phyloP scores from a whole-genome alignment of 1,284 basidiomycete species.

The Taiwanofungus camphoratus region DNA sequence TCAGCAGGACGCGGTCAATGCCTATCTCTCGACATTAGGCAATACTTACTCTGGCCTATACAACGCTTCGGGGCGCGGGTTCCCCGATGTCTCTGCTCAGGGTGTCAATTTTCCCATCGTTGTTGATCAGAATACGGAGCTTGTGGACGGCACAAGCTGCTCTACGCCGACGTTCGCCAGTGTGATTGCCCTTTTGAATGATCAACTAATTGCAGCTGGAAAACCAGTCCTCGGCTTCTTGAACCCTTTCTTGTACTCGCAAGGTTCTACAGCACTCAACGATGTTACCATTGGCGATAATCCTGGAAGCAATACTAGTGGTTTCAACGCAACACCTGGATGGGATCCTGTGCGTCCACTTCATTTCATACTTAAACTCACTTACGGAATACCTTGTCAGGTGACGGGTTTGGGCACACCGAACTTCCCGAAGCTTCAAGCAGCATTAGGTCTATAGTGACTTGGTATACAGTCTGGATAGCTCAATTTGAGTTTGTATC shows the following conservation, averaged over 20 bases:
- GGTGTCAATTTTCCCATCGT: conserved; percentile 27
- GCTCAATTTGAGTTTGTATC: no score
- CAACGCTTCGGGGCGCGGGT: conserved; percentile 27
- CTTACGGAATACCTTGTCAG: no score
- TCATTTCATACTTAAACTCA: not conserved
- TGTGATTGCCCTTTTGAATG: conserved; percentile 51
- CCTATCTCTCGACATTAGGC: conserved; percentile 28
- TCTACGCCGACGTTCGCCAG: conserved; percentile 49
- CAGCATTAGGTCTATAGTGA: not conserved
- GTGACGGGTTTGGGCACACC: conserved; percentile 4
- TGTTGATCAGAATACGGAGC: conserved; percentile 27
- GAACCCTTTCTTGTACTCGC: conserved; percentile 38
- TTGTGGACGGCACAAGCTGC: conserved; percentile 44
- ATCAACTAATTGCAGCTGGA: conserved; percentile 37
- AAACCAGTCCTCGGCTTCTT: conserved; percentile 42
- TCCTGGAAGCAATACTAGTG: conserved; percentile 29
- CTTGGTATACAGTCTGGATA: no score
- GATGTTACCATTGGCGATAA: conserved; percentile 21
- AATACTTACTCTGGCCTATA: conserved; percentile 24
- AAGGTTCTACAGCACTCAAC: conserved; percentile 14
- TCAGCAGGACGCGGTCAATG: conserved; percentile 32
- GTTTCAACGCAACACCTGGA: conserved; percentile 30
- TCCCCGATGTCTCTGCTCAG: conserved; percentile 28
- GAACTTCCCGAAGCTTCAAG: not conserved
- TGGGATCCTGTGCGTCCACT: conserved; percentile 29